Conservation (phyloP, 352 stramenopile genomes). For the Globisporangium cylindrosporum region DNA sequence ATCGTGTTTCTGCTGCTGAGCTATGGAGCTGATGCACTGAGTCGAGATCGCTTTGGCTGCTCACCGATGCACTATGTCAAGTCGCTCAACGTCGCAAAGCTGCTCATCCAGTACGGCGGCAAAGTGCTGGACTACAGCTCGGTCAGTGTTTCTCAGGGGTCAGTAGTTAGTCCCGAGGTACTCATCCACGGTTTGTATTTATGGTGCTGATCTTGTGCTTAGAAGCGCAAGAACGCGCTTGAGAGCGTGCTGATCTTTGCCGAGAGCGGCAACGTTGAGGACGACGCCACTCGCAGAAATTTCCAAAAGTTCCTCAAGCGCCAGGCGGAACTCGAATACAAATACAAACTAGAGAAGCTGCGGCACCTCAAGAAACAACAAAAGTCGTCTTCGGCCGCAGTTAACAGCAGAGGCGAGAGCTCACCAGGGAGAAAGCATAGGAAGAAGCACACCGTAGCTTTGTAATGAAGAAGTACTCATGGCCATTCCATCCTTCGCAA, state of each 20-base stretch:
- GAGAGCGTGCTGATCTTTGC: constrained; percentile 32
- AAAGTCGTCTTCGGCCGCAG: background rate
- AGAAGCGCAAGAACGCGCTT: constrained; percentile 60
- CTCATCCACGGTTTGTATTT: background rate
- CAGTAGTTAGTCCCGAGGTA: too few relatives aligned
- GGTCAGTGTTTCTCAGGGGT: constrained; percentile 16
- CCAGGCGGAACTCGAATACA: constrained; percentile 49
- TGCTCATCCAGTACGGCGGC: constrained; percentile 58
- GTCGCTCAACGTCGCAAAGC: constrained; percentile 57
- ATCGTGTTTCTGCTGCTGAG: constrained; percentile 71
- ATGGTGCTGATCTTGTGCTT: background rate
- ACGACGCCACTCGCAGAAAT: constrained; percentile 17
- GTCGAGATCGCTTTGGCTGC: constrained; percentile 57
- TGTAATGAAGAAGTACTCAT: background rate
- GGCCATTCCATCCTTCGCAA: background rate
- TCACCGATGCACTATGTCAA: constrained; percentile 72
- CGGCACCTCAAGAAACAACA: constrained; percentile 33
- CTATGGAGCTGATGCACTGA: constrained; percentile 51
- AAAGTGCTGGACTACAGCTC: constrained; percentile 60
- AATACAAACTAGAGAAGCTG: constrained; percentile 44
- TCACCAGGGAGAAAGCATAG: background rate
- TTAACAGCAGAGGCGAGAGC: constrained; percentile 12
- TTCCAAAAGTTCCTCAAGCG: constrained; percentile 49
- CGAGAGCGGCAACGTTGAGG: constrained; percentile 14
- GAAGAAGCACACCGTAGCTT: constrained; percentile 5